Conservation (phyloP, 1,139 yeast genomes). For the Kurtzmaniella quercitrusa region DNA sequence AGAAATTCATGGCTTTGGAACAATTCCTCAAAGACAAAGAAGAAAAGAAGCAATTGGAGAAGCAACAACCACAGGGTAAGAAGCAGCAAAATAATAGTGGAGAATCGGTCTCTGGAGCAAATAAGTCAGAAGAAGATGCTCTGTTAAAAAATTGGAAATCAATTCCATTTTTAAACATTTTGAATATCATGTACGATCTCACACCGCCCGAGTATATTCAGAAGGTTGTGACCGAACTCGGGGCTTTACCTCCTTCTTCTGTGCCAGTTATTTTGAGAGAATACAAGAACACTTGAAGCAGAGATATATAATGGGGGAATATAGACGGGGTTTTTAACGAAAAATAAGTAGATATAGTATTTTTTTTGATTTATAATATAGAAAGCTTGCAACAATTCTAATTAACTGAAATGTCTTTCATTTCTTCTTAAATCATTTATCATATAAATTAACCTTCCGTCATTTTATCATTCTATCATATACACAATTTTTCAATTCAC, state of each 20-base stretch:
- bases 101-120: conserved; percentile 11
- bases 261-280: conserved; percentile 96
- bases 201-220: conserved; percentile 94
- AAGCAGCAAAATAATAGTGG: conserved; percentile 15
- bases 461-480: too few relatives aligned
- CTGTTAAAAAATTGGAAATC: conserved; percentile 65
- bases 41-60: conserved; percentile 17
- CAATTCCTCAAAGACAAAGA: conserved; percentile 52
- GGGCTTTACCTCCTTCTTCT: conserved; percentile 94
- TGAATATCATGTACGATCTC: conserved; percentile 86
- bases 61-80: conserved; percentile 12
- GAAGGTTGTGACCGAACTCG: conserved; percentile 93
- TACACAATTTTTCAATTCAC: too few relatives aligned
- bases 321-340: too few relatives aligned
- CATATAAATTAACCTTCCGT: too few relatives aligned
- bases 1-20: conserved; percentile 63
- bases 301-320: neutral
- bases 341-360: too few relatives aligned
- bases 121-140: conserved; percentile 19
- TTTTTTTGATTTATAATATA: too few relatives aligned
- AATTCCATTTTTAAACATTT: conserved; percentile 60
- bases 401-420: too few relatives aligned
- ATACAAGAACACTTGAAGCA: conserved; percentile 56
- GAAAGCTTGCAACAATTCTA: too few relatives aligned
- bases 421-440: too few relatives aligned